Conservation (phyloP, 495 filamentous ascomycete genomes). For the Aspergillus taichungensis region DNA sequence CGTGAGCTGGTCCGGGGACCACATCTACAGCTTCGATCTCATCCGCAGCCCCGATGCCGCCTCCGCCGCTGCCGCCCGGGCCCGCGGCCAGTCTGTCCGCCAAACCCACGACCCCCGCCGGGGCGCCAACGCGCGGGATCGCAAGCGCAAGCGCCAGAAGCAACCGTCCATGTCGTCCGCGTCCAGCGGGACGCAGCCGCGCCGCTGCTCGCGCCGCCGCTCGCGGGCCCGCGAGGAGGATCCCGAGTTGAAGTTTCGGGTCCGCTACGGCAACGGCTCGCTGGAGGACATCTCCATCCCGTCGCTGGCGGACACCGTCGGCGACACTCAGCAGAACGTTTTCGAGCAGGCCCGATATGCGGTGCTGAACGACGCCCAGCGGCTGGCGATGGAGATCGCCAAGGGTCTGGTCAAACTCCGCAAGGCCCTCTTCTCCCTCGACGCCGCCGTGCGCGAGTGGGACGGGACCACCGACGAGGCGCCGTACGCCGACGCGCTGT, state of each 20-base stretch:
- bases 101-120: slow-evolving; percentile 11
- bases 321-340: slow-evolving; percentile 17
- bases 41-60: slow-evolving; percentile 51
- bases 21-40: slow-evolving; percentile 68
- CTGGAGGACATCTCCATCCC: slow-evolving; percentile 45
- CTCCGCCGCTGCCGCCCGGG: slow-evolving; percentile 35
- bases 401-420: slow-evolving; percentile 49
- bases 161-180: slow-evolving; percentile 35
- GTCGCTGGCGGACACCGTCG: slow-evolving; percentile 20
- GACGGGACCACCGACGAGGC: slow-evolving; percentile 17
- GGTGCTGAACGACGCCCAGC: slow-evolving; percentile 42
- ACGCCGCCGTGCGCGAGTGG: slow-evolving; percentile 23
- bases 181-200: slow-evolving; percentile 28
- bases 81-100: slow-evolving; percentile 5
- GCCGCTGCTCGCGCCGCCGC: slow-evolving; percentile 35
- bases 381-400: slow-evolving; percentile 45
- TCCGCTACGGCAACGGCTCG: slow-evolving; percentile 57
- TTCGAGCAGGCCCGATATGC: slow-evolving; percentile 35
- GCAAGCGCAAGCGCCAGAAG: slow-evolving; percentile 52
- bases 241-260: slow-evolving; percentile 37
- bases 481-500: slow-evolving; percentile 35
- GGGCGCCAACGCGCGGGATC: slow-evolving; percentile 28
- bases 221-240: slow-evolving; percentile 21
- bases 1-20: slow-evolving; percentile 68
- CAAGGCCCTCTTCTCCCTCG: slow-evolving; percentile 46